Conservation (phyloP, 2,329 filamentous ascomycete species). For the Monilinia polystroma region DNA sequence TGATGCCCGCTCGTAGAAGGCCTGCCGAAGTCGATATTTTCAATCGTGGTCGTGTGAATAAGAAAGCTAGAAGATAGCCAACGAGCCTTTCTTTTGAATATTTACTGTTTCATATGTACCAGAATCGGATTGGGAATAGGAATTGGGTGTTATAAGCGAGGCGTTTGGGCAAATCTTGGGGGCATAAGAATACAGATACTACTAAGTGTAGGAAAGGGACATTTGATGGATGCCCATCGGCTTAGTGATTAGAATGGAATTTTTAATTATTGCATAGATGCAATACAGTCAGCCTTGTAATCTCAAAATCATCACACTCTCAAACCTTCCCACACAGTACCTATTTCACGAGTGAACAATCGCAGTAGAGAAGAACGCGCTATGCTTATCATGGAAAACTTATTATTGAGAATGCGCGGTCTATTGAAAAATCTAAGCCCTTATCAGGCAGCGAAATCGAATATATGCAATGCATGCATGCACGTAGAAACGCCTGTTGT, state of each 20-base stretch:
- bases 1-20: conserved; percentile 19
- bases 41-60: conserved; percentile 24
- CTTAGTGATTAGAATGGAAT: neutral
- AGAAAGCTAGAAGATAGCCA: conserved; percentile 22
- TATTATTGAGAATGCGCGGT: conserved; percentile 8
- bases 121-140: neutral
- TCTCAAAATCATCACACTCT: neutral
- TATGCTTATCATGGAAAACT: neutral
- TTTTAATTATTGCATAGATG: neutral
- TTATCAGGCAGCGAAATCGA: conserved; percentile 16
- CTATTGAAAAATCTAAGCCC: conserved; percentile 17
- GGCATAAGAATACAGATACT: neutral
- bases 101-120: neutral
- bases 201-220: neutral
- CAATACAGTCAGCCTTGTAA: neutral
- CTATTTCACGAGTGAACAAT: neutral
- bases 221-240: neutral
- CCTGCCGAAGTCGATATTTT: conserved; percentile 17
- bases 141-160: neutral
- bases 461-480: conserved; percentile 4
- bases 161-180: neutral
- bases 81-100: neutral
- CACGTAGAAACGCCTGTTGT: conserved; percentile 5
- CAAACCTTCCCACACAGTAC: neutral
- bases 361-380: neutral